phyloP scores from a whole-genome alignment of 1,139 yeast genomes.

The Geotrichum klebahnii region DNA sequence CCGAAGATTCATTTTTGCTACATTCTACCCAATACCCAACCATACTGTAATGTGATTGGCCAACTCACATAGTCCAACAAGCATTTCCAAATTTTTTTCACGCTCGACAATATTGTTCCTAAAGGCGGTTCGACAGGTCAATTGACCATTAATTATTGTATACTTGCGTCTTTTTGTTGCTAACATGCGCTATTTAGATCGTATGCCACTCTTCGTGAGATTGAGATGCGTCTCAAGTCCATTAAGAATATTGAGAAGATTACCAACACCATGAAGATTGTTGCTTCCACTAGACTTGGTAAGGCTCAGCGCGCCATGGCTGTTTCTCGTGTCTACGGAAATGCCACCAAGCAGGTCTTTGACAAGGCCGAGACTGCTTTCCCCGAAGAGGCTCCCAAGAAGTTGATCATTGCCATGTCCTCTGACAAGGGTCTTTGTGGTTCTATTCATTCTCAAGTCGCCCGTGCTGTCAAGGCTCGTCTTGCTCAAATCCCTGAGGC shows the following conservation, averaged over 20 bases:
- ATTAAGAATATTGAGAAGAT: constrained; percentile 98
- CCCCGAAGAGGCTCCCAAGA: constrained; percentile 46
- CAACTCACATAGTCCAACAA: neutral
- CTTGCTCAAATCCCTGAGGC: constrained; percentile 60
- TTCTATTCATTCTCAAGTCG: constrained; percentile 90
- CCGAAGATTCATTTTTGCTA: constrained; percentile 7
- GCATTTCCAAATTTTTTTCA: too few species aligned
- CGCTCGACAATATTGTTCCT: too few species aligned
- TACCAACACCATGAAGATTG: constrained; percentile 99
- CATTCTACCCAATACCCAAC: constrained; percentile 11
- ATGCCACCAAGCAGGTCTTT: constrained; percentile 74
- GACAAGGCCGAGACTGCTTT: constrained; percentile 70
- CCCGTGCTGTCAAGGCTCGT: constrained; percentile 78
- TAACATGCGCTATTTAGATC: too few species aligned
- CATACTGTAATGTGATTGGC: constrained; percentile 19
- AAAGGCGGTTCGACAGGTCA: neutral
- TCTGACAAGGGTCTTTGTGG: constrained; percentile 99
- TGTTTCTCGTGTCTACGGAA: constrained; percentile 79
- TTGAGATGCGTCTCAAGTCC: constrained; percentile 95
- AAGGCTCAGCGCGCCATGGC: constrained; percentile 96
- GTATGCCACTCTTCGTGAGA: constrained; percentile 98
- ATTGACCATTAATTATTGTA: too few species aligned
- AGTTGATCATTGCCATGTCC: constrained; percentile 79
- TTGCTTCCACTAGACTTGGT: constrained; percentile 93
- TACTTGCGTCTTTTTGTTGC: too few species aligned